Conservation (phyloP, 495 filamentous ascomycete genomes). For the Penicillium crystallinum region DNA sequence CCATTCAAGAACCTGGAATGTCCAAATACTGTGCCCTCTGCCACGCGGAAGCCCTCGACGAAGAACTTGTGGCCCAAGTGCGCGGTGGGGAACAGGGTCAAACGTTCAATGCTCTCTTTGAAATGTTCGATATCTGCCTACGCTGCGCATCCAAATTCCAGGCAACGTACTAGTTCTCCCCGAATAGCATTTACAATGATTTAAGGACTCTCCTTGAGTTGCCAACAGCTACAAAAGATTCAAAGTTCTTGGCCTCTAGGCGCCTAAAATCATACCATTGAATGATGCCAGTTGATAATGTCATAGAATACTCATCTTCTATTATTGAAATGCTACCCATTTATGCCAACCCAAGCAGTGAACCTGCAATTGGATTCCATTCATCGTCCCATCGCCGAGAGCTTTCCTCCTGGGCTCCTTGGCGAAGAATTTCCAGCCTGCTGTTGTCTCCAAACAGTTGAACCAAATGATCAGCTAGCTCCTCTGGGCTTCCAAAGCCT, state of each 20-base stretch:
- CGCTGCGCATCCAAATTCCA: constrained; percentile 52
- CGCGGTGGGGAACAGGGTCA: constrained; percentile 15
- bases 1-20: constrained; percentile 50
- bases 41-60: constrained; percentile 43
- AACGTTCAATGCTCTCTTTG: constrained; percentile 30
- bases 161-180: constrained; percentile 5
- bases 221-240: not conserved
- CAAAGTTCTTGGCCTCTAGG: too few species aligned
- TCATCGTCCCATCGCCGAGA: constrained; percentile 85
- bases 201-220: too few species aligned
- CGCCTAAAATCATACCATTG: not conserved
- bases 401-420: constrained; percentile 74
- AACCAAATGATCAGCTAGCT: constrained; percentile 54
- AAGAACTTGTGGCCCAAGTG: constrained; percentile 26
- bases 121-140: constrained; percentile 49
- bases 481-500: constrained; percentile 65
- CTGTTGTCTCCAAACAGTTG: constrained; percentile 54
- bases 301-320: too few species aligned
- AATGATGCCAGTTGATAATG: too few species aligned
- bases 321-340: not conserved
- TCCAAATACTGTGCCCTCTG: constrained; percentile 53
- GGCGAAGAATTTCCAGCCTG: constrained; percentile 56
- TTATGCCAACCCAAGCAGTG: constrained; percentile 56
- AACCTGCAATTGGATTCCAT: constrained; percentile 77
- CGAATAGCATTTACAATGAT: not conserved